A percentile compares a stretch with the other conserved stretches of the same genome.
Conservation (phyloP, 1,284 basidiomycete genomes). For the Cystobasidiaceae sp. region DNA sequence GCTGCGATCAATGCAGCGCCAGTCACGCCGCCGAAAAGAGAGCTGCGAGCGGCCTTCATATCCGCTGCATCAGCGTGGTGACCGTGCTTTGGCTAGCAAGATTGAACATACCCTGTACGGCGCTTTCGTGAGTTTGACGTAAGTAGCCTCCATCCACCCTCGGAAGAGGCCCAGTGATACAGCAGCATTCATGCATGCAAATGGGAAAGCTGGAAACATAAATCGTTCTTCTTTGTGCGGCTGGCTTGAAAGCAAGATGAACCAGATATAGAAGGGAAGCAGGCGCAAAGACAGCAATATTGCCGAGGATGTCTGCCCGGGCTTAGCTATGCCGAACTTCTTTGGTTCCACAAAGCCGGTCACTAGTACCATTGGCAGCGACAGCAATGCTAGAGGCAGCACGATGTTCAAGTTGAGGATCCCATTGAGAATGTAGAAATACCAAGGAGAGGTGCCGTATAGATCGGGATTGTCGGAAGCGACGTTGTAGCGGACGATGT, state of each 20-base stretch:
- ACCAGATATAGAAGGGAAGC: slow-evolving; percentile 83
- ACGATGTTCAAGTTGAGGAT: slow-evolving; percentile 90
- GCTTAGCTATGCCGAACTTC: slow-evolving; percentile 58
- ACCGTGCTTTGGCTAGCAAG: background rate
- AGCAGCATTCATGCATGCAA: slow-evolving; percentile 91
- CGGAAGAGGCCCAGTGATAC: slow-evolving; percentile 73
- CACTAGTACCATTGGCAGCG: slow-evolving; percentile 71
- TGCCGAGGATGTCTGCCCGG: slow-evolving; percentile 38
- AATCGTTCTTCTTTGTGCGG: slow-evolving; percentile 97
- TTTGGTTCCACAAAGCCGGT: slow-evolving; percentile 70
- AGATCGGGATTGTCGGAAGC: slow-evolving; percentile 75
- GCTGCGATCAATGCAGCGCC: slow-evolving; percentile 62
- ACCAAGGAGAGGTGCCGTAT: slow-evolving; percentile 84
- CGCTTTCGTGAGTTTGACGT: slow-evolving; percentile 67
- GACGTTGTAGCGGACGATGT: slow-evolving; percentile 90
- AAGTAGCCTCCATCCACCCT: slow-evolving; percentile 77
- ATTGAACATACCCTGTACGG: slow-evolving; percentile 70
- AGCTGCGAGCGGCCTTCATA: slow-evolving; percentile 64
- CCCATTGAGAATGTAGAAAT: slow-evolving; percentile 79
- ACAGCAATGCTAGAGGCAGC: slow-evolving; percentile 68
- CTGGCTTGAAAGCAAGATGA: slow-evolving; percentile 70
- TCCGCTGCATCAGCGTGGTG: background rate
- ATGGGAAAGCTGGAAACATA: slow-evolving; percentile 89
- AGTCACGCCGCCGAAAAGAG: slow-evolving; percentile 71
- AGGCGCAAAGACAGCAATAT: slow-evolving; percentile 65